Evolutionary conservation across 2,329 filamentous ascomycete species (phyloP), one percentile per base, ranked within the genome.

Genomic region (Bipolaris bicolor): DNA sequence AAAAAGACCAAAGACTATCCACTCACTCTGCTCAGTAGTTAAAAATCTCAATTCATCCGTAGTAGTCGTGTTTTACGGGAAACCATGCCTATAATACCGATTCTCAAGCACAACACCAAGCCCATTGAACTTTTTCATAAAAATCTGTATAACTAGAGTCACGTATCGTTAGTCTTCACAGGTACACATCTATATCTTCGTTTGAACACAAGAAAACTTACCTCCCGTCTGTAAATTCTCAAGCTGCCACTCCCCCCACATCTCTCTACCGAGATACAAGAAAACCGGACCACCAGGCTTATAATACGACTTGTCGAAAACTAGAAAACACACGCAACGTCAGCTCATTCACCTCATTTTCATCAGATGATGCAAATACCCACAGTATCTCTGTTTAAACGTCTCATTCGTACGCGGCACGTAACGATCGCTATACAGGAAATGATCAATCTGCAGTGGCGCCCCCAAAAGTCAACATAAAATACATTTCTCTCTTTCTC

Each of bases 71-170:
- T 79, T 77, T 57, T 78, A 82, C 0, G 82, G 82, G 55, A 74
- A 83, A 59, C 80, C 82, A 26, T 79, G 52, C 24, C 82, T 82
- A 60, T 84, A 83, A 61, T 82, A 82, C 18, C 81, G 72, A 52
- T 84, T 82, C 63, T 84, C 81, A 3, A 84, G 72, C 56, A 85
- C 84, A 3, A 84, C 80, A 7, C 83, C 83, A 29, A 84, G 68
- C 2, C 83, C 83, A 63, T 81, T 79, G n/a, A 80, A 82, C 5
- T 78, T 80, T 65, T 84, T 66, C 81, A 84, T 83, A 43, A 84
- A 64, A 40, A 84, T 83, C 59, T 84, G 80, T 29, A 84, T 80
- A 60, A 83, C 78, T 63, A 65, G 0, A 44, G 1, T 34, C 68
- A 29, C 26, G 22, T 69, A 37, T 52, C 65, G 49, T 7, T 29